Percentiles rank a stretch among this genome's conserved stretches.
Conservation (phyloP, 169 alveolate species). For the Cryptosporidium ubiquitum region DNA sequence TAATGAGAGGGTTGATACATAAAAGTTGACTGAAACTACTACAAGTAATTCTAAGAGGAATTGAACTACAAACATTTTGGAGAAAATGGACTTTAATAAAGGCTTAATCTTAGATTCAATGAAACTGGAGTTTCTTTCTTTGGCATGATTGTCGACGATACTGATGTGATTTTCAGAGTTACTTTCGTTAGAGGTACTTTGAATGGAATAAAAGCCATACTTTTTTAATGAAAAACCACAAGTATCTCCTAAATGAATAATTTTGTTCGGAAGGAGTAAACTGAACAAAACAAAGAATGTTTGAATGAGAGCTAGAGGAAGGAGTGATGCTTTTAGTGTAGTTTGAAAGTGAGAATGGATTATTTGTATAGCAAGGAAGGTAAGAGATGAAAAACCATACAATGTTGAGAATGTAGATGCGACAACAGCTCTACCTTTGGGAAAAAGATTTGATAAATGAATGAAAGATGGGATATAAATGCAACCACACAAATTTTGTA, state of each 20-base stretch:
- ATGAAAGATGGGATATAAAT: slow-evolving; percentile 69
- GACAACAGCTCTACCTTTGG: slow-evolving; percentile 33
- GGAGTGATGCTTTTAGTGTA: not conserved
- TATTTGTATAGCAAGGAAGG: slow-evolving; percentile 44
- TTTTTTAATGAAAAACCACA: slow-evolving; percentile 41
- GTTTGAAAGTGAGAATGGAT: slow-evolving; percentile 7
- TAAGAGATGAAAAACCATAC: slow-evolving; percentile 65
- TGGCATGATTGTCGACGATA: not conserved
- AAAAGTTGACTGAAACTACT: slow-evolving; percentile 62
- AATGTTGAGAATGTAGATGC: slow-evolving; percentile 62
- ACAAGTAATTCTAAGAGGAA: slow-evolving; percentile 37
- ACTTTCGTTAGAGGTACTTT: not conserved
- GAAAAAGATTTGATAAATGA: slow-evolving; percentile 60
- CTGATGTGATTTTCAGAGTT: not conserved
- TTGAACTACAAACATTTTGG: slow-evolving; percentile 55
- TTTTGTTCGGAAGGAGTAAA: slow-evolving; percentile 31
- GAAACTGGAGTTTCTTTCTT: not conserved
- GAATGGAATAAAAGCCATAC: slow-evolving; percentile 22
- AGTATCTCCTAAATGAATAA: slow-evolving; percentile 29
- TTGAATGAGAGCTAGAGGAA: slow-evolving; percentile 45
- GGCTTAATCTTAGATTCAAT: slow-evolving; percentile 11
- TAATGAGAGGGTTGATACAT: slow-evolving; percentile 55
- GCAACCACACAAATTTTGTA: slow-evolving; percentile 67
- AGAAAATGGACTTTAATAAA: slow-evolving; percentile 8
- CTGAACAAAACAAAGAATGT: slow-evolving; percentile 27